Evolutionary conservation across 1,284 basidiomycete genomes (phyloP).

Genomic region (Earliella scabrosa): DNA sequence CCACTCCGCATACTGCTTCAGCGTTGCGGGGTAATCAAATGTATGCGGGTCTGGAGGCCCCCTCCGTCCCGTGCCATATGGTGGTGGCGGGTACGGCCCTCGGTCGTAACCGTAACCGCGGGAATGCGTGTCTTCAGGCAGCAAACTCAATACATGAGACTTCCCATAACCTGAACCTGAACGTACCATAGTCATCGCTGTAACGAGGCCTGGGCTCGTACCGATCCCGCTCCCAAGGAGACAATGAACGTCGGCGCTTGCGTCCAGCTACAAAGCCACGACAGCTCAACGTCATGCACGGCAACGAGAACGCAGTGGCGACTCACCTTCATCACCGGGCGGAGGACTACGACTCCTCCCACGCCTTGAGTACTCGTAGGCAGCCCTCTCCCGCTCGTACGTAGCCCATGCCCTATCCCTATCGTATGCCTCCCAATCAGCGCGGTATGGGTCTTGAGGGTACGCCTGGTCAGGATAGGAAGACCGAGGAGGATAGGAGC

Average conservation of each 20-base stretch:
- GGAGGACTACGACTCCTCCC: constrained; percentile 75
- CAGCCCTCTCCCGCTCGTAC: constrained; percentile 69
- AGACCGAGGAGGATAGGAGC: constrained; percentile 54
- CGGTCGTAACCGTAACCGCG: constrained; percentile 65
- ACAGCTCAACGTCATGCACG: constrained; percentile 7
- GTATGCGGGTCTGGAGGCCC: constrained; percentile 81
- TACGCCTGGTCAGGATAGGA: constrained; percentile 61
- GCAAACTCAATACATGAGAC: neutral
- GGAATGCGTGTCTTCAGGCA: constrained; percentile 62
- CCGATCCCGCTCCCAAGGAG: constrained; percentile 83
- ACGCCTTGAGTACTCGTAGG: constrained; percentile 62
- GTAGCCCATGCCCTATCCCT: constrained; percentile 68
- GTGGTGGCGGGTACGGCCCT: constrained; percentile 47
- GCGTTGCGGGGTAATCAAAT: constrained; percentile 78
- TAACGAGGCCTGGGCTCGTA: constrained; percentile 83
- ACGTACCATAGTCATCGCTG: constrained; percentile 80
- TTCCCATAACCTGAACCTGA: constrained; percentile 36
- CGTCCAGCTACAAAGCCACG: constrained; percentile 50
- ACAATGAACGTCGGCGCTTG: constrained; percentile 83
- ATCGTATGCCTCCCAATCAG: constrained; percentile 71
- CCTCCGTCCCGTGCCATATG: constrained; percentile 49
- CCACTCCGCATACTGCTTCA: constrained; percentile 92
- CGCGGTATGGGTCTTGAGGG: constrained; percentile 58
- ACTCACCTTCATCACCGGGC: constrained; percentile 65
- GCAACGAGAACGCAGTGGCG: neutral